Base-by-base conservation (phyloP, 2,329 filamentous ascomycete genomes). In the Penicillium sp. region DNA sequence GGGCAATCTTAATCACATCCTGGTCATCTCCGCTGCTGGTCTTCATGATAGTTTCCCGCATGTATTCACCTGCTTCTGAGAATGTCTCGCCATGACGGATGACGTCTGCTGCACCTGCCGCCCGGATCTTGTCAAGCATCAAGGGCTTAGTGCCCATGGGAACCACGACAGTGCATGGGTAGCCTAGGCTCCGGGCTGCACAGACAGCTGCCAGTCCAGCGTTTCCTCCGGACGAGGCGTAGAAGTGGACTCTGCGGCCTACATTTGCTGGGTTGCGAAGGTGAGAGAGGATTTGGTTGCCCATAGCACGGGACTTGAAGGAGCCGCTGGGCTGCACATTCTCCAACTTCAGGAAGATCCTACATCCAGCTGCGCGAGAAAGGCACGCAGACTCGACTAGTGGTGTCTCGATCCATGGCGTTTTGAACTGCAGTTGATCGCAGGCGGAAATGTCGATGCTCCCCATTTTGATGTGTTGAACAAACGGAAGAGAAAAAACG, bases 261-360 rank as follows among this genome's bases (percentile, higher is more conserved):
- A 65, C 56, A 63, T 75, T 71, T 56, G 72, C 69, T 29, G 77
- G 74, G 45, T 76, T 73, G 55, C 77, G 66, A 57, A 80, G 72
- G 65, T 78, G 72, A 2, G 80, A 78, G 52, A 86, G 80, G 71
- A 91, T 87, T 70, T 89, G 82, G 73, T 89, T 84, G 49, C 90
- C 89, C 60, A 93, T 85, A 31, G 89, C 90, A 64, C 75, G 83
- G 47, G 89, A 93, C 75, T 96, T 94, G 85, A 96, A 96, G 39
- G 89, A 93, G 62, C 89, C 89, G 23, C 88, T 89, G 5, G 91
- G 91, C 70, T 96, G 91, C 54, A 92, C 83, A 71, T 89, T 90
- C 68, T 96, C 91, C 61, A 94, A 84, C 75, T 96, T 96, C 68
- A 96, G 86, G 74, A 89, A 90, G 73, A 96, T 85, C 77, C 89